phyloP scores from a whole-genome alignment of 441 rosid genomes.

The Cnidoscolus chayamansa region DNA sequence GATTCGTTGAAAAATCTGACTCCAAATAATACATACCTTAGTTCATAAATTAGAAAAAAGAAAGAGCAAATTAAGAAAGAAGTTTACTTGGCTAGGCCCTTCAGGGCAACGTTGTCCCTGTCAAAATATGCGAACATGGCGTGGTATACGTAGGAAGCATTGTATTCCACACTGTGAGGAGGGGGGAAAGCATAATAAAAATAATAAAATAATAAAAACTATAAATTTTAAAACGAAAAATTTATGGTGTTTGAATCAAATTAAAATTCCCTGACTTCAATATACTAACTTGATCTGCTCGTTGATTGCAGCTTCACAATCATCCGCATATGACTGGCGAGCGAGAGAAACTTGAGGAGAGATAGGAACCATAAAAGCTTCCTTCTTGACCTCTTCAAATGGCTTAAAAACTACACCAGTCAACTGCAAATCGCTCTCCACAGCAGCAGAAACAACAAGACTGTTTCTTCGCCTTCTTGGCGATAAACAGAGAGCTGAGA shows the following conservation, averaged over 20 bases:
- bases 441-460: conserved; percentile 27
- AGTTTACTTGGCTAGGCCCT: conserved; percentile 77
- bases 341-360: conserved; percentile 42
- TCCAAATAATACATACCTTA: conserved; percentile 4
- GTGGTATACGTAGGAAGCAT: conserved; percentile 80
- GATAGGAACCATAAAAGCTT: conserved; percentile 35
- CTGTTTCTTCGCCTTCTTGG: conserved; percentile 14
- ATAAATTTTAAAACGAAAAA: too few species aligned
- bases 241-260: too few species aligned
- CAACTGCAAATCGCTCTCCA: conserved; percentile 8
- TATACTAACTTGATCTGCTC: conserved; percentile 61
- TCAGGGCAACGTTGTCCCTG: conserved; percentile 85
- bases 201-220: too few species aligned
- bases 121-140: conserved; percentile 94
- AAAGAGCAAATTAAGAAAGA: background rate
- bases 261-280: background rate
- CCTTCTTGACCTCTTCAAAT: conserved; percentile 53
- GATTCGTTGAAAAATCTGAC: conserved; percentile 89
- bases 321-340: conserved; percentile 41
- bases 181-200: conserved; percentile 9
- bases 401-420: conserved; percentile 51
- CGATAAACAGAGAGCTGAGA: conserved; percentile 2
- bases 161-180: conserved; percentile 81
- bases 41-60: background rate
- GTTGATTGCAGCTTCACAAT: conserved; percentile 49